Conservation (phyloP, 768 basidiomycete genomes). For the Rhodocollybia butyracea region DNA sequence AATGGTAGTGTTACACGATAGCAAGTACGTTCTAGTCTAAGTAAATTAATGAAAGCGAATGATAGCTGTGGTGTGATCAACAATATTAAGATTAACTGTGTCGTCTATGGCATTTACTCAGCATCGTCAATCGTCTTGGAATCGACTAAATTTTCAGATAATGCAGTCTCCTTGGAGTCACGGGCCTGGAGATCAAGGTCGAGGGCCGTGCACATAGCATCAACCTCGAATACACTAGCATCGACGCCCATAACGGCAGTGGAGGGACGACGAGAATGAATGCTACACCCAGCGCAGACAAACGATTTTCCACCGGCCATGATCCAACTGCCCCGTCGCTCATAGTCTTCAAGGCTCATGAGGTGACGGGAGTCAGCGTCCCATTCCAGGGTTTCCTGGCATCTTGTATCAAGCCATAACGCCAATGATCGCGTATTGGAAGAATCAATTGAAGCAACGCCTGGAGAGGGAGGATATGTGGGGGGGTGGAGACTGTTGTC, state of each 20-base stretch:
- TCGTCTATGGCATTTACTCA: no score
- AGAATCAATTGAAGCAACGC: slow-evolving; percentile 25
- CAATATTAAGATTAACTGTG: no score
- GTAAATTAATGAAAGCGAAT: neutral
- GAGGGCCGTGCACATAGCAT: neutral
- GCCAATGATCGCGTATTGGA: slow-evolving; percentile 29
- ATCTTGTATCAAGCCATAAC: slow-evolving; percentile 38
- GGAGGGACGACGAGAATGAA: slow-evolving; percentile 2
- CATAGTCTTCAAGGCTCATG: slow-evolving; percentile 47
- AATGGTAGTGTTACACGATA: neutral
- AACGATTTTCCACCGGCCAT: slow-evolving; percentile 8
- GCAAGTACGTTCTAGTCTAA: neutral
- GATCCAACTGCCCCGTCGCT: slow-evolving; percentile 48
- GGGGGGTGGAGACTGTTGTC: slow-evolving; percentile 14
- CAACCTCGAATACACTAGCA: neutral
- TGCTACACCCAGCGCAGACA: slow-evolving; percentile 11
- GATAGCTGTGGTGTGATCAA: neutral
- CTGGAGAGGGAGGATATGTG: slow-evolving; percentile 15
- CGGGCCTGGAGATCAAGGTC: neutral
- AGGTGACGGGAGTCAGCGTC: slow-evolving; percentile 21
- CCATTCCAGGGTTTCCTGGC: slow-evolving; percentile 22
- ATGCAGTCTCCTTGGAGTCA: neutral
- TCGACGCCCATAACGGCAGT: neutral
- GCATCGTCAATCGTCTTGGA: neutral
- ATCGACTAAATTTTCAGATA: neutral